Base-by-base conservation (phyloP, 2,329 filamentous ascomycete species). In the Trichophyton rubrum region DNA sequence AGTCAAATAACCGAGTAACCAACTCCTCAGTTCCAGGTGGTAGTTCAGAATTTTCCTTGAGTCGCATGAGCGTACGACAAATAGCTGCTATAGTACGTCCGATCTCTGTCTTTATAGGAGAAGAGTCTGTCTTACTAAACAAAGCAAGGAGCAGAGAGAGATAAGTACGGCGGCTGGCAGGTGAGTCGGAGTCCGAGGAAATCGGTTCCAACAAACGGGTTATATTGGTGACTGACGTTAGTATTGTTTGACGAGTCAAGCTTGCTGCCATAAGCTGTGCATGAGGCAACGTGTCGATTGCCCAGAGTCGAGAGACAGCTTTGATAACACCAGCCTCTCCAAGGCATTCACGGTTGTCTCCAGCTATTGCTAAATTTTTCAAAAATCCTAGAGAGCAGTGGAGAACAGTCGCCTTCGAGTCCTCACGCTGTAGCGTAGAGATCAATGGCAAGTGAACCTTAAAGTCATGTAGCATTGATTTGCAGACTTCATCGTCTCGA, bases 341-440 rank as follows among this genome's bases (percentile, higher is more conserved):
- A 22, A 79, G 66, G 49, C 64, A 62, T 38, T 67, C 61, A 56
- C 72, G 71, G 62, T 79, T 77, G n/a, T 74, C 67, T 43, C 70
- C 68, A 20, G 75, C 71, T 58, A 79, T 75, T 7, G 75, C 74
- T 8, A 79, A 67, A 60, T 79, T 79, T 61, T 78, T 79, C 45
- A 79, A 65, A 55, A 79, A 77, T 5, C 77, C 75, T 9, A 78
- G 71, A 0, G 71, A 72, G 20, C 76, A 71, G 62, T 78, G 75
- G 3, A 79, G 66, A 2, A 77, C 74, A 3, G 70, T 70, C 3
- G 73, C 73, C 45, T 70, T 72, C 35, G 72, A 69, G 51, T 75
- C 68, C 5, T 66, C 65, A 20, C 70, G 68, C 13, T 70, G 68
- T 3, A 79, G 67, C 24, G 77, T 71, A 2, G 68, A 63, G 58